A percentile compares a stretch with the other conserved stretches of the same genome.
These are phyloP conservation scores for Cytospora leucostoma DNA, from an alignment of 2,329 filamentous ascomycete species.

Conservation along the genomic window DNA sequence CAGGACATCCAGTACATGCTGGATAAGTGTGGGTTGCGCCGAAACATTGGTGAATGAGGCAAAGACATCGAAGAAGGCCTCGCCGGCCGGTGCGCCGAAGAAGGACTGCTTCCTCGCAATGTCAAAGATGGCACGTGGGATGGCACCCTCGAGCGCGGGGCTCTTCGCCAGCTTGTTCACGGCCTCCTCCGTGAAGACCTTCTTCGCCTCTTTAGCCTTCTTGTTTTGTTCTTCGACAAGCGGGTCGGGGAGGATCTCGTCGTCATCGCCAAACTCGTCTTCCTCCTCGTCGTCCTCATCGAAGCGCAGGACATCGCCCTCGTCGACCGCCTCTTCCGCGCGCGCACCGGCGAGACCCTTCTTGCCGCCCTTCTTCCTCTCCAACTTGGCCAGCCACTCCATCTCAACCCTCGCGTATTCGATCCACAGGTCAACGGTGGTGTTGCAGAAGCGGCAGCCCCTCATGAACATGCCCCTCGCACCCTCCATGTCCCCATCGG, in stretches of 20 bases:
- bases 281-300: slow-evolving; percentile 54
- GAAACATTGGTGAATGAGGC: slow-evolving; percentile 67
- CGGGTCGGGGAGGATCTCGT: slow-evolving; percentile 48
- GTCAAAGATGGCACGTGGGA: slow-evolving; percentile 90
- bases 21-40: slow-evolving; percentile 65
- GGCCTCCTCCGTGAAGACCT: slow-evolving; percentile 49
- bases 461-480: slow-evolving; percentile 85
- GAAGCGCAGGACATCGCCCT: slow-evolving; percentile 49
- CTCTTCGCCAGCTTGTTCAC: slow-evolving; percentile 65
- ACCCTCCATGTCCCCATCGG: slow-evolving; percentile 81
- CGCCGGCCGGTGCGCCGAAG: slow-evolving; percentile 65
- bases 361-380: slow-evolving; percentile 63
- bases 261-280: slow-evolving; percentile 45
- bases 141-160: slow-evolving; percentile 87
- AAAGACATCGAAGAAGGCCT: slow-evolving; percentile 80
- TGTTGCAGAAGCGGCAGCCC: slow-evolving; percentile 85
- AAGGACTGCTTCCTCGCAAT: slow-evolving; percentile 77
- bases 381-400: slow-evolving; percentile 84
- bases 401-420: slow-evolving; percentile 92
- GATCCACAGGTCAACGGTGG: slow-evolving; percentile 73
- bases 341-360: slow-evolving; percentile 39
- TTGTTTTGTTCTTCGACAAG: slow-evolving; percentile 37
- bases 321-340: slow-evolving; percentile 39
- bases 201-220: slow-evolving; percentile 40
- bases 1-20: slow-evolving; percentile 72